A percentile compares a stretch with the other conserved stretches of the same genome.
phyloP scores from a whole-genome alignment of 1,139 yeast species.

The Hemisphaericaspora subhashii region DNA sequence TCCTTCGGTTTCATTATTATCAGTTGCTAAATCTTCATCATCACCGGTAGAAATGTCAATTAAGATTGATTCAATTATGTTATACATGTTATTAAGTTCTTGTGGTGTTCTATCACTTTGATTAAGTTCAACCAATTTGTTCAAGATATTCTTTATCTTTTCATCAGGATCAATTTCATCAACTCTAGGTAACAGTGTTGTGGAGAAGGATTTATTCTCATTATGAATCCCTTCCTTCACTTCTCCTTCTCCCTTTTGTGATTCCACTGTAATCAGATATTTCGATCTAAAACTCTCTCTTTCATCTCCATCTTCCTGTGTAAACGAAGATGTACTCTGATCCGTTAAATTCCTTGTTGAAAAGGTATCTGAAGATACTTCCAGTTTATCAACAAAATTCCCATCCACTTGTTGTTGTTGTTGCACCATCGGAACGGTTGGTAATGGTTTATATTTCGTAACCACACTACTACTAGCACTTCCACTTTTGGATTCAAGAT shows the following conservation, averaged over 20 bases:
- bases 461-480: too few relatives aligned
- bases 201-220: too few relatives aligned
- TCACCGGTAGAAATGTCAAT: constrained; percentile 25
- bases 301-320: neutral
- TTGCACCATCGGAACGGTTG: too few relatives aligned
- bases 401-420: too few relatives aligned
- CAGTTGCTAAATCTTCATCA: too few relatives aligned
- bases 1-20: constrained; percentile 24
- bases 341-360: neutral
- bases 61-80: constrained; percentile 31
- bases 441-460: neutral
- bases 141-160: constrained; percentile 18
- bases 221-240: too few relatives aligned
- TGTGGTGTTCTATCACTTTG: constrained; percentile 23
- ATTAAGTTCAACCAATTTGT: constrained; percentile 26
- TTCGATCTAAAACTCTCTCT: neutral
- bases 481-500: constrained; percentile 7
- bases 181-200: too few relatives aligned
- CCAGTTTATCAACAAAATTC: constrained; percentile 1
- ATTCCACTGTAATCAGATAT: neutral
- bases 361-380: neutral
- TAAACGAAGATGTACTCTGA: constrained; percentile 1
- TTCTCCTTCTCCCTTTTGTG: constrained; percentile 11
- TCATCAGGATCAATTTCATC: constrained; percentile 3
- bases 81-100: constrained; percentile 24